Percentiles rank a stretch among this genome's conserved stretches.
Conservation (phyloP, 2,329 filamentous ascomycete genomes). For the Pestalotiopsis fici region DNA sequence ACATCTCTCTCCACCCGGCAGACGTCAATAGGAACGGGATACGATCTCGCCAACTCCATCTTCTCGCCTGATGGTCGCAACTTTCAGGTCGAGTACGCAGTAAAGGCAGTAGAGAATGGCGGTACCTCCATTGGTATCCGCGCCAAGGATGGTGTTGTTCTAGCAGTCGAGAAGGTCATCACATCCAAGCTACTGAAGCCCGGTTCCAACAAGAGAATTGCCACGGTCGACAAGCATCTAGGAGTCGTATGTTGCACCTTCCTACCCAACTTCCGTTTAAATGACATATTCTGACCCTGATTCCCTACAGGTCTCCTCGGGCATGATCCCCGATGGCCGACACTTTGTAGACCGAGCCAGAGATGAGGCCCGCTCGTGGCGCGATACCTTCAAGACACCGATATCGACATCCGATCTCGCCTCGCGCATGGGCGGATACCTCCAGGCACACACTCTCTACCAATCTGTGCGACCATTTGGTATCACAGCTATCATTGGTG, state of each 20-base stretch:
- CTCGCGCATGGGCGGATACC: slow-evolving; percentile 90
- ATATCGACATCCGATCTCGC: slow-evolving; percentile 89
- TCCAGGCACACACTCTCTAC: slow-evolving; percentile 97
- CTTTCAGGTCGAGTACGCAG: slow-evolving; percentile 98
- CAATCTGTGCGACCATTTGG: slow-evolving; percentile 95
- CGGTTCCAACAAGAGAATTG: slow-evolving; percentile 95
- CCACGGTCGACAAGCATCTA: slow-evolving; percentile 89
- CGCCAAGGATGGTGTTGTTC: slow-evolving; percentile 94
- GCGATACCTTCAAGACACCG: slow-evolving; percentile 89
- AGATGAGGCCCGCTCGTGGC: slow-evolving; percentile 91
- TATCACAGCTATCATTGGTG: slow-evolving; percentile 90
- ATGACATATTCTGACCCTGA: background rate
- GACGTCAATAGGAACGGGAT: slow-evolving; percentile 99
- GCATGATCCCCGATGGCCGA: slow-evolving; percentile 90
- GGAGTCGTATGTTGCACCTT: slow-evolving; percentile 71
- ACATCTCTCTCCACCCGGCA: background rate
- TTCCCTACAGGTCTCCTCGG: slow-evolving; percentile 75
- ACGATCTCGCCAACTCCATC: slow-evolving; percentile 99
- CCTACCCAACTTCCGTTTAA: background rate
- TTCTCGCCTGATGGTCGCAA: slow-evolving; percentile 99
- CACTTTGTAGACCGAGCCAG: slow-evolving; percentile 94
- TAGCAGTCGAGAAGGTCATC: slow-evolving; percentile 96
- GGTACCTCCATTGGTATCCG: slow-evolving; percentile 95
- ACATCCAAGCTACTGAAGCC: slow-evolving; percentile 94
- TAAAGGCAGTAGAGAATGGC: slow-evolving; percentile 97